phyloP scores from a whole-genome alignment of 345 rosid species.

The Fremontodendron californicum region DNA sequence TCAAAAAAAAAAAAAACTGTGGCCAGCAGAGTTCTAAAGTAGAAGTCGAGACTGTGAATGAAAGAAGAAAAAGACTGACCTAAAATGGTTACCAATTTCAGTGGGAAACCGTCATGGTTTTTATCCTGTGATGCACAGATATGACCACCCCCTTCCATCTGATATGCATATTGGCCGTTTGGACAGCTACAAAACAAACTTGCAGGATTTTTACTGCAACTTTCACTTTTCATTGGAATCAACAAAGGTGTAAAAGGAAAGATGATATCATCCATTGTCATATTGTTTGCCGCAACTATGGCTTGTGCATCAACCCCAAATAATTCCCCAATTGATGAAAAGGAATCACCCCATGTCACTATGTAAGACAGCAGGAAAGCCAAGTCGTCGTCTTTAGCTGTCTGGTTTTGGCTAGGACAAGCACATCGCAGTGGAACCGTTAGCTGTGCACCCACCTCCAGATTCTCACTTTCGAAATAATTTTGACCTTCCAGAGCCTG shows the following conservation, averaged over 20 bases:
- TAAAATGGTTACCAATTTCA: conserved; percentile 12
- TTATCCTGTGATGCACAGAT: not conserved
- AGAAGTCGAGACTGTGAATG: too few species aligned
- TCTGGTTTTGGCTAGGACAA: conserved; percentile 26
- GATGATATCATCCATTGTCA: not conserved
- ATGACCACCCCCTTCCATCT: not conserved
- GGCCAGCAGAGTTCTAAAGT: not conserved
- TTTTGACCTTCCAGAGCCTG: conserved; percentile 17
- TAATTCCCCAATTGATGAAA: not conserved
- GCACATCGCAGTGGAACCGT: conserved; percentile 27
- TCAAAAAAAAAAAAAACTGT: too few species aligned
- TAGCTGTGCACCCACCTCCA: not conserved
- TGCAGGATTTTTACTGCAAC: conserved; percentile 14
- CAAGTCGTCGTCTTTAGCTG: conserved; percentile 10
- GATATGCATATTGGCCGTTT: conserved; percentile 10
- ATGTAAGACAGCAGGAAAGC: conserved; percentile 19
- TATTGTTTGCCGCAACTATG: conserved; percentile 20
- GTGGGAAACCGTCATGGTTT: not conserved
- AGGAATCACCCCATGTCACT: conserved; percentile 10
- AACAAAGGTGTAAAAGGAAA: conserved; percentile 25
- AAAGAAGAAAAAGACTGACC: conserved; percentile 1
- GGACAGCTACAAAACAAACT: conserved; percentile 19
- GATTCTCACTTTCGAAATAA: not conserved
- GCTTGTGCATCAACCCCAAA: conserved; percentile 10
- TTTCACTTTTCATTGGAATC: conserved; percentile 25